These are phyloP conservation scores for Apiotrichum montevideense DNA, from an alignment of 1,284 basidiomycete species.

Conservation along the genomic window DNA sequence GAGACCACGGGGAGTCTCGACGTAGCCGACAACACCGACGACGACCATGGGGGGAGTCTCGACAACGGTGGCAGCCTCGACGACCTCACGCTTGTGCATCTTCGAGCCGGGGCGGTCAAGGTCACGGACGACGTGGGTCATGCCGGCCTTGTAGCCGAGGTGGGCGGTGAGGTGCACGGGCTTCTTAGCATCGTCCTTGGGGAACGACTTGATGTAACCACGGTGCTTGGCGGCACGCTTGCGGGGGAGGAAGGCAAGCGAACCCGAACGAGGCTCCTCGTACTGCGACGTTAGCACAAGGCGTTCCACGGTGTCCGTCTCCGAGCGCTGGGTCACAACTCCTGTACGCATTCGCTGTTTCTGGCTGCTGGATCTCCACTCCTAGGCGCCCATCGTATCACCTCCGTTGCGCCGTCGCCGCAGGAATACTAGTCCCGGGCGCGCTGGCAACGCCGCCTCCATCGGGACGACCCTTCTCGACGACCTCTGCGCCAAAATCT, in stretches of 20 bases:
- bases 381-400: too few species aligned
- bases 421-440: too few species aligned
- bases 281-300: constrained; percentile 53
- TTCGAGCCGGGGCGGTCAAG: constrained; percentile 98
- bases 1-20: constrained; percentile 98
- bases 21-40: constrained; percentile 98
- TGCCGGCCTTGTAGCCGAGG: constrained; percentile 99
- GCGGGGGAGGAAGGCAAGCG: constrained; percentile 71
- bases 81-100: constrained; percentile 99
- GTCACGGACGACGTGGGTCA: constrained; percentile 99
- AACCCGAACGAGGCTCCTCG: constrained; percentile 92
- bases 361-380: not conserved
- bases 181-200: constrained; percentile 99
- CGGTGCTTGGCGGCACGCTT: constrained; percentile 94
- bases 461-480: too few species aligned
- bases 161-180: constrained; percentile 97
- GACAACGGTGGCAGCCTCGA: constrained; percentile 93
- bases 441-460: too few species aligned
- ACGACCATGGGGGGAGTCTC: constrained; percentile 97
- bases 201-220: constrained; percentile 97
- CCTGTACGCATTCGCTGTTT: too few species aligned
- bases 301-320: not conserved
- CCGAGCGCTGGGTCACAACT: too few species aligned
- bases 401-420: too few species aligned
- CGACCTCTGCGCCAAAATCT: not conserved